Evolutionary conservation across 2,329 filamentous ascomycete species (phyloP).

Genomic region (Neonectria ditissima): DNA sequence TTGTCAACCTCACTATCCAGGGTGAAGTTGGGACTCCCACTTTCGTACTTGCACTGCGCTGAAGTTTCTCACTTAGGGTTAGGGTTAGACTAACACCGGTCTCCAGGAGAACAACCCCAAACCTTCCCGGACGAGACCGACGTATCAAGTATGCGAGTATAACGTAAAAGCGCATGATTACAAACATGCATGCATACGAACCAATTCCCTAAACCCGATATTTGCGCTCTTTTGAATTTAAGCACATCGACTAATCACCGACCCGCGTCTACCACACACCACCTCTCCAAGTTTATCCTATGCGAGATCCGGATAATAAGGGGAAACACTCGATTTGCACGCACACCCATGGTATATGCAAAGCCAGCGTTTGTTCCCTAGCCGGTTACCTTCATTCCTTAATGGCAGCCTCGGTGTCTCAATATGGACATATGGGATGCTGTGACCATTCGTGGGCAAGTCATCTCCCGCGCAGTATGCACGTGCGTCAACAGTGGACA

Average conservation of each 20-base stretch:
- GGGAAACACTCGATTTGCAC: neutral
- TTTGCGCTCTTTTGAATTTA: too few relatives aligned
- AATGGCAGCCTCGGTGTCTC: neutral
- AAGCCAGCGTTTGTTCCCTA: neutral
- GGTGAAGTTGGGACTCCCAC: too few relatives aligned
- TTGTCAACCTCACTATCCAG: too few relatives aligned
- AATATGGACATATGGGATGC: neutral
- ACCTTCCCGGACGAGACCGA: too few relatives aligned
- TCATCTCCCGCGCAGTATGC: neutral
- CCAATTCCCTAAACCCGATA: too few relatives aligned
- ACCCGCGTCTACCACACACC: neutral
- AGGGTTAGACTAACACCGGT: neutral
- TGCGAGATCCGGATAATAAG: neutral
- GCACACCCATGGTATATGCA: neutral
- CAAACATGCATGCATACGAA: too few relatives aligned
- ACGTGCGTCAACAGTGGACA: slow-evolving; percentile 1
- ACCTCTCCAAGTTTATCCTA: neutral
- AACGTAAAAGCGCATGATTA: too few relatives aligned
- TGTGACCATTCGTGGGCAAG: neutral
- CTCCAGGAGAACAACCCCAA: neutral
- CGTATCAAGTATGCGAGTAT: too few relatives aligned
- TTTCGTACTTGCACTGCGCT: too few relatives aligned
- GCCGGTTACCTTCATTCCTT: neutral
- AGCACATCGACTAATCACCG: neutral
- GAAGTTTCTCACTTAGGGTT: neutral